Base-by-base conservation (phyloP, 345 rosid species). In the Citrus australasica region DNA sequence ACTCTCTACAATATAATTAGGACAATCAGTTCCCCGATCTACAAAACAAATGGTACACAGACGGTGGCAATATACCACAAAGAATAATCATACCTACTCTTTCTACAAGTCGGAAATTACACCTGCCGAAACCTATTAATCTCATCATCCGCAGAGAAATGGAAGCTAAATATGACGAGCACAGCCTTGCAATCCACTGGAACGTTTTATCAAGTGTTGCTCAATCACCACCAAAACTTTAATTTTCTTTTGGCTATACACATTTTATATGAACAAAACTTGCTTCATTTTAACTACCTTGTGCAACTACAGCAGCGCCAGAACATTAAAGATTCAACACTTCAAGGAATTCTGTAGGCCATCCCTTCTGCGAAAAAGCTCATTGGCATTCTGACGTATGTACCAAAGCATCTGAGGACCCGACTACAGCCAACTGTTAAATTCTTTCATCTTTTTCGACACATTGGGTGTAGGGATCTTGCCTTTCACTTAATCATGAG, bases 391-490 rank as follows among this genome's bases (percentile, higher is more conserved):
- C 56, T 55, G 67, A 30, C 24, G 46, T 72, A 79, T 73, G 68
- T 73, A 79, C 82, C 79, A 58, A 51, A 51, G 53, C 46, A 51
- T 13, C 28, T 37, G n/a, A 60, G 65, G 71, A 56, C 55, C 53
- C 19, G 24, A 35, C 38, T 28, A 70, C 46, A 77, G 71, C 66
- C 67, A 33, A 21, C 58, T 46, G 28, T 68, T 19, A 28, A 28
- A 28, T 33, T 60, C 61, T 69, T 27, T 5, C 22, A 58, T 56
- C 59, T 46, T 68, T 62, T 62, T 66, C 24, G 0, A 33, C 61
- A 1, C 19, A 67, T 11, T n/a, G n/a, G 53, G 42, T 22, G 65
- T 53, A 51, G 11, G 35, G 67, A 63, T 24, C 68, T 64, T 61
- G 74, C 74, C 69, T 73, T 79, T 33, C 60, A 37, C 32, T 17